Base-by-base conservation (phyloP, 331 rosid species). In the Prunus yedoensis region DNA sequence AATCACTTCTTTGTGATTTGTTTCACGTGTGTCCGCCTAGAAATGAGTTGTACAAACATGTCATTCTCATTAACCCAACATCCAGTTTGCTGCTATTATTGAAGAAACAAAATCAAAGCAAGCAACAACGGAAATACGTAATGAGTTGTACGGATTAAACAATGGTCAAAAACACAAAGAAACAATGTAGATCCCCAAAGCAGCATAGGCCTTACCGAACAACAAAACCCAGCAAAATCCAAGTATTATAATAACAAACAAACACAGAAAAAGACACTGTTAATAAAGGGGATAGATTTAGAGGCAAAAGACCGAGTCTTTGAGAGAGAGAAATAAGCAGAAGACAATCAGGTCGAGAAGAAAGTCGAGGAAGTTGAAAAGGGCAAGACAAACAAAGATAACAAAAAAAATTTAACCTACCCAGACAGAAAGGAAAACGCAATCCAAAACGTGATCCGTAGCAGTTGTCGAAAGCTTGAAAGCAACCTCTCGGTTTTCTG, bases 401-500 rank as follows among this genome's bases (percentile, higher is more conserved):
- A n/a, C n/a, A n/a, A n/a, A n/a, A n/a, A n/a, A n/a, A n/a, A n/a
- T n/a, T n/a, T n/a, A n/a, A n/a, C n/a, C n/a, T n/a, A n/a, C n/a
- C 85, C 74, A 68, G 74, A 70, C 74, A 68, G 74, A 70, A 78
- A 74, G 18, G 65, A 54, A 83, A 17, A 49, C 85, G 70, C 54
- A 78, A 71, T 46, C 81, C 86, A 70, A 77, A 78, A 74, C 75
- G 15, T 79, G 78, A 87, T 64, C 70, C 58, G 75, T 64, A 52
- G 86, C 47, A 74, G 81, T 71, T 76, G 70, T 78, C 46, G 66
- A 68, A 75, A 74, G 80, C 80, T 77, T 83, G 93, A 89, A 77
- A 88, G 87, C 83, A 69, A 87, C 93, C 77, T 77, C 77, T 76
- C 74, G 62, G 82, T 88, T 74, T 66, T 46, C 67, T 67, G 68